Evolutionary conservation across 2,329 filamentous ascomycete genomes (phyloP).

Genomic region (Trichoderma guizhouense): DNA sequence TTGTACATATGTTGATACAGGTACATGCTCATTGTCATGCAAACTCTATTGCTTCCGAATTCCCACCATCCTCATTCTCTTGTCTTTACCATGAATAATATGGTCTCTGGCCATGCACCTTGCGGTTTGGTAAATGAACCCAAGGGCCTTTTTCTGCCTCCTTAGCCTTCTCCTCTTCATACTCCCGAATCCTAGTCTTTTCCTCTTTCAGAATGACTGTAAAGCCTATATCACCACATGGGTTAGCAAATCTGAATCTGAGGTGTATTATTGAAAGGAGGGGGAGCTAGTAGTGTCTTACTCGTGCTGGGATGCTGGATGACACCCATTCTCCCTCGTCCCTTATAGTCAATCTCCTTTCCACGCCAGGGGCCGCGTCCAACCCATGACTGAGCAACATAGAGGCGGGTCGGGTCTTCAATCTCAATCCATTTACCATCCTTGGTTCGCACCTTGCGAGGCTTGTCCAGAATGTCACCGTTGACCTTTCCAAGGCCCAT

Average conservation of each 20-base stretch:
- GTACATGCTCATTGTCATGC: conserved; percentile 16
- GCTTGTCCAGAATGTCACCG: conserved; percentile 38
- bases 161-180: conserved; percentile 74
- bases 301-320: conserved; percentile 71
- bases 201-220: conserved; percentile 89
- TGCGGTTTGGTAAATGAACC: conserved; percentile 83
- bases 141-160: conserved; percentile 73
- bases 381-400: conserved; percentile 91
- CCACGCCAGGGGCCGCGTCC: conserved; percentile 65
- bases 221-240: conserved; percentile 51
- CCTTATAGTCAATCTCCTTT: conserved; percentile 65
- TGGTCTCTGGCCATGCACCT: conserved; percentile 77
- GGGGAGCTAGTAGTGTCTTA: conserved; percentile 45
- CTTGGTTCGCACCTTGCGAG: conserved; percentile 63
- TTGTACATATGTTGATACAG: conserved; percentile 38
- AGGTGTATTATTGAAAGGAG: not conserved
- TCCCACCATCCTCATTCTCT: not conserved
- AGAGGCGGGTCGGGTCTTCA: conserved; percentile 74
- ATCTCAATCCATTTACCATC: conserved; percentile 71
- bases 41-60: not conserved
- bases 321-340: conserved; percentile 66
- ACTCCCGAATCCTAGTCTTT: conserved; percentile 77
- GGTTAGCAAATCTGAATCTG: not conserved
- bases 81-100: conserved; percentile 80
- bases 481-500: conserved; percentile 69